Conservation (phyloP, 768 basidiomycete genomes). For the Phallus indusiatus region DNA sequence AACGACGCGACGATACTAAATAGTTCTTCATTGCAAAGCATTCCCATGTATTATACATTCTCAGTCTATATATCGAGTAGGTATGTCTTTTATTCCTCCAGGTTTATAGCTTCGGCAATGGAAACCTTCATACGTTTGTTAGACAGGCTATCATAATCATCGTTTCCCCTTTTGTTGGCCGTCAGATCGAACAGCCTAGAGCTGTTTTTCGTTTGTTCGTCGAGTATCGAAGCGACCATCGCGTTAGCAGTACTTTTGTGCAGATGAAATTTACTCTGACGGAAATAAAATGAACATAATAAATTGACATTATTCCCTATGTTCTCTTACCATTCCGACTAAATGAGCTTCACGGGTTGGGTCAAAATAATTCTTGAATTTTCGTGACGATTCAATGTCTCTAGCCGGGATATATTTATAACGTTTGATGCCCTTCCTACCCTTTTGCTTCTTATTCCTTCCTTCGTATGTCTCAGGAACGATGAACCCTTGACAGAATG, state of each 20-base stretch:
- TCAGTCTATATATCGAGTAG: neutral
- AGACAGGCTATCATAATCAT: slow-evolving; percentile 14
- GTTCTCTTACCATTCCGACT: slow-evolving; percentile 38
- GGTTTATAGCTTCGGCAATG: slow-evolving; percentile 56
- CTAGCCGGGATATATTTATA: slow-evolving; percentile 49
- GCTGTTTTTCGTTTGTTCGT: slow-evolving; percentile 16
- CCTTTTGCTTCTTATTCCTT: slow-evolving; percentile 24
- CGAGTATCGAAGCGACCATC: slow-evolving; percentile 13
- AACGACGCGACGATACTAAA: slow-evolving; percentile 7
- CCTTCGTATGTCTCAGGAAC: neutral
- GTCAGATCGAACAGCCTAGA: slow-evolving; percentile 23
- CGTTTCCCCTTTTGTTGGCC: slow-evolving; percentile 19
- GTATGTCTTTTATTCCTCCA: slow-evolving; percentile 49
- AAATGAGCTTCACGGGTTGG: slow-evolving; percentile 44
- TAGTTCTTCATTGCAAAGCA: neutral
- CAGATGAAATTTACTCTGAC: slow-evolving; percentile 3
- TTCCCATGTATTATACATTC: neutral
- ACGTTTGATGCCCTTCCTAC: slow-evolving; percentile 25
- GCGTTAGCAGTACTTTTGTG: slow-evolving; percentile 30
- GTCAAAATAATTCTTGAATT: slow-evolving; percentile 63
- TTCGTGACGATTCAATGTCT: slow-evolving; percentile 31
- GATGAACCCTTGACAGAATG: no score
- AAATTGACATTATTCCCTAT: neutral
- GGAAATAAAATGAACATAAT: slow-evolving; percentile 2
- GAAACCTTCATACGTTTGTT: slow-evolving; percentile 68